Percentiles rank a stretch among this genome's conserved stretches.
These are phyloP conservation scores for Aspergillus arachidicola DNA, from an alignment of 2,329 filamentous ascomycete species.

Conservation along the genomic window DNA sequence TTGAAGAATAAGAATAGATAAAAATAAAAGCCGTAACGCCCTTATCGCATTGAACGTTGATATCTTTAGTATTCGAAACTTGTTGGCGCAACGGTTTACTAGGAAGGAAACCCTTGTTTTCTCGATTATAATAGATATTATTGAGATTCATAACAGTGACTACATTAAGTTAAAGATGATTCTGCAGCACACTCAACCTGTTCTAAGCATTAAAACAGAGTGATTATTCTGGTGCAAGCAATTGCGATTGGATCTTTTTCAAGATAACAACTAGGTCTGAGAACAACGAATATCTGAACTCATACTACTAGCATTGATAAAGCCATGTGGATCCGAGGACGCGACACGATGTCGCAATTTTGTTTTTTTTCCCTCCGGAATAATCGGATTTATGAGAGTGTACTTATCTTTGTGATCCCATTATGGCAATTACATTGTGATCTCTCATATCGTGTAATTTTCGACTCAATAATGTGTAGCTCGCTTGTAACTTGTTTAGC, in stretches of 20 bases:
- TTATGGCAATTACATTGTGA: not conserved
- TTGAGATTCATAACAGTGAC: not conserved
- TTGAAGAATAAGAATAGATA: not conserved
- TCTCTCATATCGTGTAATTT: not conserved
- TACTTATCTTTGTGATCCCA: not conserved
- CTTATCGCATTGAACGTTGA: not conserved
- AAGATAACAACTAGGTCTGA: not conserved
- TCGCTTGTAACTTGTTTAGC: not conserved
- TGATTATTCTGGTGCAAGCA: not conserved
- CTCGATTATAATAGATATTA: not conserved
- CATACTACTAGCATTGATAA: not conserved
- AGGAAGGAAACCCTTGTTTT: conserved; percentile 4
- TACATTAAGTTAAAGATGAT: not conserved
- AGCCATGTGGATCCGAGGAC: not conserved
- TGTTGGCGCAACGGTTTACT: conserved; percentile 10
- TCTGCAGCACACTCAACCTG: not conserved
- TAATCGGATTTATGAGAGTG: not conserved
- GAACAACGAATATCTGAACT: not conserved
- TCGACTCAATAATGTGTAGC: not conserved
- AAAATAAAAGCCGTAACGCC: not conserved
- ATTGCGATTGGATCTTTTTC: not conserved
- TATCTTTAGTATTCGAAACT: not conserved
- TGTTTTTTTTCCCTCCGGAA: not conserved
- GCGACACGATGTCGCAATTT: not conserved
- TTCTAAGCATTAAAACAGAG: not conserved